phyloP scores from a whole-genome alignment of 2,329 filamentous ascomycete genomes.

The Colletotrichum noveboracense region DNA sequence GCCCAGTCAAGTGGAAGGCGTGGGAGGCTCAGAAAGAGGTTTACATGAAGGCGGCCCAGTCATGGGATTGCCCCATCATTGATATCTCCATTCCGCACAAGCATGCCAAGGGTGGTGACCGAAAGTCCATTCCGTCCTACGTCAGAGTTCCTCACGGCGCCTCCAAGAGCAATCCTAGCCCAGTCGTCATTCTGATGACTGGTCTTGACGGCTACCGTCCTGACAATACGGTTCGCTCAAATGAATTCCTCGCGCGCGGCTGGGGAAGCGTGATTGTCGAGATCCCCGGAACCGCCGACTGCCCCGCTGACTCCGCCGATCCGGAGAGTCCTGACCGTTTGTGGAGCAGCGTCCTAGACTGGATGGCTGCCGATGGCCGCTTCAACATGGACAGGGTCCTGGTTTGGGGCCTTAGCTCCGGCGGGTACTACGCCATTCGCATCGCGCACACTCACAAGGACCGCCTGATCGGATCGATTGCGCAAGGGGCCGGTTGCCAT shows the following conservation, averaged over 20 bases:
- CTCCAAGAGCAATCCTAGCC: constrained; percentile 31
- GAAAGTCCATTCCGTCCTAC: constrained; percentile 65
- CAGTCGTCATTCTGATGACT: constrained; percentile 62
- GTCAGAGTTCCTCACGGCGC: constrained; percentile 58
- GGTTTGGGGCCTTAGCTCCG: constrained; percentile 69
- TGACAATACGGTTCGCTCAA: constrained; percentile 64
- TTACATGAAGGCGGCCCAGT: constrained; percentile 61
- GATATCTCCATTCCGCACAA: constrained; percentile 68
- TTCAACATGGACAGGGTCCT: constrained; percentile 64
- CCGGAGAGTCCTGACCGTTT: constrained; percentile 64
- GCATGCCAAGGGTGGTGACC: constrained; percentile 54
- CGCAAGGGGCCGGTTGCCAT: constrained; percentile 62
- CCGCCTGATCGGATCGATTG: constrained; percentile 59
- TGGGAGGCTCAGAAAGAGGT: constrained; percentile 70
- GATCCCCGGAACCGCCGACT: constrained; percentile 59
- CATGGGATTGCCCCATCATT: constrained; percentile 62
- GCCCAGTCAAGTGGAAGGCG: constrained; percentile 60
- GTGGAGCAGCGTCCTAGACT: constrained; percentile 66
- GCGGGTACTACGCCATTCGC: constrained; percentile 72
- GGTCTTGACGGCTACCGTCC: constrained; percentile 68
- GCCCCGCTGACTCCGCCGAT: constrained; percentile 66
- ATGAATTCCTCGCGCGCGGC: constrained; percentile 67
- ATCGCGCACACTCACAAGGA: constrained; percentile 70
- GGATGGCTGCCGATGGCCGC: constrained; percentile 53
- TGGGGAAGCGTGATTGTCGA: constrained; percentile 69